Base-by-base conservation (phyloP, 371 early-diverging fungal species). In the Entomophthora muscae region DNA sequence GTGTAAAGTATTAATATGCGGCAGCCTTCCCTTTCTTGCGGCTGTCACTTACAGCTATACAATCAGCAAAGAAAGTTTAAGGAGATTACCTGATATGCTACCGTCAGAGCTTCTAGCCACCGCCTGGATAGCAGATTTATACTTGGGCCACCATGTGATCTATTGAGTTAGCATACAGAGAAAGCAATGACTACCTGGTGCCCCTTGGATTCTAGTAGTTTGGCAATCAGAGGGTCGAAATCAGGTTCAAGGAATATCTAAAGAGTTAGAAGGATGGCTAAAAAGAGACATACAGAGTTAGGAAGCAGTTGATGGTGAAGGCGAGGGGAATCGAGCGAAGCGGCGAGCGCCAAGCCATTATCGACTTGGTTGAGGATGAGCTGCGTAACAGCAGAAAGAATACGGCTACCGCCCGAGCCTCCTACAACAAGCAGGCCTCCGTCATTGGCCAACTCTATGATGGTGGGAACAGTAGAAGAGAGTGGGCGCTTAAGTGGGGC, bases 291-390 rank as follows among this genome's bases (percentile, higher is more conserved):
- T 32, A 63, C 52, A 3, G 26, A 5, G 5, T 94, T 74, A 0
- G 97, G 97, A 63, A 89, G 64, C 55, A 98, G 75, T 71, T 98
- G 98, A 75, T 98, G 91, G 70, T 99, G 98, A n/a, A 93, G 69
- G 22, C 99, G 79, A 1, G 96, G 90, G 21, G 68, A 61, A 27
- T 78, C 82, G 1, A 98, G 79, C 0, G 98, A 90, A 0, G 82
- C 72, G 62, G 79, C 75, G 1, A 95, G 66, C 26, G 78, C 74
- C 70, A 22, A 3, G 17, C n/a, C n/a, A n/a, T n/a, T n/a, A 5
- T 91, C 85, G 32, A 92, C 67, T 12, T 85, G 70, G 63, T 90
- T 84, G 32, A 95, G 65, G 17, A 98, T 73, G 0, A 78, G 69
- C 80, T 86, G 82, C 0, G 91, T 63, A 0, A 89, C 85, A 3